Base-by-base conservation (phyloP, 495 filamentous ascomycete species). In the Aspergillus baeticus region DNA sequence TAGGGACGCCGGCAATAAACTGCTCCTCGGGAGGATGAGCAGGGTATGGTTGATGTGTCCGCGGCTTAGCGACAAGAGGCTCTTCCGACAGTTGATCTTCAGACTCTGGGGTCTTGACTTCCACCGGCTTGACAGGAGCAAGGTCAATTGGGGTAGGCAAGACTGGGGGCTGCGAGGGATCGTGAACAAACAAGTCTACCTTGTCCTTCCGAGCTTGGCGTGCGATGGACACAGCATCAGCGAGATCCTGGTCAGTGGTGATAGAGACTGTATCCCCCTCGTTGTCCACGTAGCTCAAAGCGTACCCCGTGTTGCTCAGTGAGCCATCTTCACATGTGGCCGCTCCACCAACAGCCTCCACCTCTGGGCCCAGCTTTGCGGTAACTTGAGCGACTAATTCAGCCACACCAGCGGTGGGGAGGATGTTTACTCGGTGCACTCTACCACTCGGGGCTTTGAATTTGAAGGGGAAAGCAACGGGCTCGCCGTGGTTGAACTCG, bases 361-460 rank as follows among this genome's bases (percentile, higher is more conserved):
- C 78, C 72, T 99, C 94, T n/a, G 75, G 61, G 20, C 94, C 95
- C 21, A 99, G 82, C 72, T 98, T 99, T 33, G 86, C 83, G 13
- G 83, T 83, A 3, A 99, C 91, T 55, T 80, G 85, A 22, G 81
- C 72, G 31, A 98, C 86, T 35, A 99, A 83, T 41, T 94, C 87
- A 35, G 78, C 84, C 56, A 99, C 83, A 52, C 94, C 94, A 43
- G 87, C 83, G 37, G 87, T 81, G 10, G 91, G 86, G 57, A 86
- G 74, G 5, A 97, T 87, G 65, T 96, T 94, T 8, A 98, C 77
- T 36, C 95, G 85, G 71, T 98, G 95, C 22, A 98, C 92, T 37
- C 94, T 89, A 38, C 95, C 94, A 68, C 90, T 94, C 14, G 95
- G 94, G 4, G 94, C 92, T 76, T 99, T 98, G 83, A 99, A 99